phyloP scores from a whole-genome alignment of 1,284 basidiomycete genomes.

The Apiotrichum sp. region DNA sequence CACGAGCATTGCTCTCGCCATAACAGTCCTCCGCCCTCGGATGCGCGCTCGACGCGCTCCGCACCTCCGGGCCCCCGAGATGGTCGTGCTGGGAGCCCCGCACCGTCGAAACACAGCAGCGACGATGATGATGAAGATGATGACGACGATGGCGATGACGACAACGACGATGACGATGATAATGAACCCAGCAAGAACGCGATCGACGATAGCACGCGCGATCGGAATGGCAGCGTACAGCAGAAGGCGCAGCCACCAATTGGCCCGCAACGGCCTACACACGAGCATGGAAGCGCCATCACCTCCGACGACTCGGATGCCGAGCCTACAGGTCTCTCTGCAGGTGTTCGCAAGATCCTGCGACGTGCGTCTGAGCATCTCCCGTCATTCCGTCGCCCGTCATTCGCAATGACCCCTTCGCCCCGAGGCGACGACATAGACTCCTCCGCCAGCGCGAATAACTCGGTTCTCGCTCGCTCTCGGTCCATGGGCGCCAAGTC shows the following conservation, averaged over 20 bases:
- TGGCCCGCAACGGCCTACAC: slow-evolving; percentile 1
- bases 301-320: background rate
- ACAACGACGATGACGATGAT: slow-evolving; percentile 15
- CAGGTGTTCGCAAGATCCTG: slow-evolving; percentile 23
- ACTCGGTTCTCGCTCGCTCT: background rate
- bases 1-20: slow-evolving; percentile 30
- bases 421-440: background rate
- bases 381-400: slow-evolving; percentile 23
- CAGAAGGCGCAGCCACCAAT: background rate
- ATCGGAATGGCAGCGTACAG: background rate
- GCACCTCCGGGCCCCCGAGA: slow-evolving; percentile 32
- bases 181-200: slow-evolving; percentile 4
- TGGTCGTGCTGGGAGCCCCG: slow-evolving; percentile 34
- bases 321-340: background rate
- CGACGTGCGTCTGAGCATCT: slow-evolving; percentile 36
- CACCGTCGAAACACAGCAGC: slow-evolving; percentile 51
- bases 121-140: slow-evolving; percentile 37
- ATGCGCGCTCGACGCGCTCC: slow-evolving; percentile 17
- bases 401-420: background rate
- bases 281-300: slow-evolving; percentile 4
- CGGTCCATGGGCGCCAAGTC: background rate
- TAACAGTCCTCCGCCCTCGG: slow-evolving; percentile 31
- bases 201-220: background rate
- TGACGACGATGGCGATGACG: slow-evolving; percentile 51
- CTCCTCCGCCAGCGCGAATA: background rate